phyloP scores from a whole-genome alignment of 179 eudicot species.

The Vitellaria paradoxa region DNA sequence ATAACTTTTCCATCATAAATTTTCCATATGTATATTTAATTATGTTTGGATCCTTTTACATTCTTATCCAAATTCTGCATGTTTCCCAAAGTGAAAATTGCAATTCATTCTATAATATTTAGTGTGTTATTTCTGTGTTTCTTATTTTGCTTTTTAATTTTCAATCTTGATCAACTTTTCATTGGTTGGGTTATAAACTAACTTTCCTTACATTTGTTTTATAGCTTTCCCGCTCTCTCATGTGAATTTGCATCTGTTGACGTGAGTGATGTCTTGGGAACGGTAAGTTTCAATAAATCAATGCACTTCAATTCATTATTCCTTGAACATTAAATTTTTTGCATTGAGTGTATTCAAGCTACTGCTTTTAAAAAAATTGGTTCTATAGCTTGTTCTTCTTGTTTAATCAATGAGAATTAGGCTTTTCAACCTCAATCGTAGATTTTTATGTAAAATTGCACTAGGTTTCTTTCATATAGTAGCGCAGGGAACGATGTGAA shows the following conservation, averaged over 20 bases:
- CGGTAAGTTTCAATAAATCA: slow-evolving; percentile 51
- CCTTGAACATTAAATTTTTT: background rate
- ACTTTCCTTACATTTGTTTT: slow-evolving; percentile 17
- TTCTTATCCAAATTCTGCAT: no score
- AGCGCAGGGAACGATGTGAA: background rate
- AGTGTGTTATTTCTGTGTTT: background rate
- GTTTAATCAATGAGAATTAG: background rate
- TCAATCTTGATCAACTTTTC: slow-evolving; percentile 6
- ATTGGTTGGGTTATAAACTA: slow-evolving; percentile 14
- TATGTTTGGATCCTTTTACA: background rate
- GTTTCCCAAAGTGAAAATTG: background rate
- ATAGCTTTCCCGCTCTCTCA: slow-evolving; percentile 94
- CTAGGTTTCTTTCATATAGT: no score
- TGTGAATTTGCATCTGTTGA: slow-evolving; percentile 99
- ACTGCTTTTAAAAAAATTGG: background rate
- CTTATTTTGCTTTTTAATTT: background rate
- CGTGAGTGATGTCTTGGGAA: slow-evolving; percentile 95
- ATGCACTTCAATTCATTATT: slow-evolving; percentile 3
- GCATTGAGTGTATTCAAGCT: background rate
- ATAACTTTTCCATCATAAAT: background rate
- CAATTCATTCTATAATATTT: background rate
- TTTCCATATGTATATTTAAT: background rate
- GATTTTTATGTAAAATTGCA: background rate
- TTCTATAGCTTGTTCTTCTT: background rate
- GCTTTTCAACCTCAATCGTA: background rate